Evolutionary conservation across 2,329 filamentous ascomycete genomes (phyloP).

Genomic region (Neopestalotiopsis sp.): DNA sequence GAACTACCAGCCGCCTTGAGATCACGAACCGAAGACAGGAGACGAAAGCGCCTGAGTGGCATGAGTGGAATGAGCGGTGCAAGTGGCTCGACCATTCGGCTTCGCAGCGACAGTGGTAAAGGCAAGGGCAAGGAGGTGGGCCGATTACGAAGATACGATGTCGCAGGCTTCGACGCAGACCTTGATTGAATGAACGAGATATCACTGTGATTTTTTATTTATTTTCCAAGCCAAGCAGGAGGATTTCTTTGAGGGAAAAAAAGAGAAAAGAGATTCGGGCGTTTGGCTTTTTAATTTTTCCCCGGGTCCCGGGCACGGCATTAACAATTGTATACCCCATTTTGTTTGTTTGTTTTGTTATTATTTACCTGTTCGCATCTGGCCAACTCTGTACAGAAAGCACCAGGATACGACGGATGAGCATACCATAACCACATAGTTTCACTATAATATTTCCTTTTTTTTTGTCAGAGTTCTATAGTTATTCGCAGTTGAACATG

Average conservation of each 20-base stretch:
- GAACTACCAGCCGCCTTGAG: conserved; percentile 10
- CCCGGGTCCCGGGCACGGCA: background rate
- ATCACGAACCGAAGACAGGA: conserved; percentile 18
- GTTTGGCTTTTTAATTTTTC: background rate
- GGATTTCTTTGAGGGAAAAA: background rate
- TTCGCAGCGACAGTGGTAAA: conserved; percentile 9
- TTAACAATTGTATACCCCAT: background rate
- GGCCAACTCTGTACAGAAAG: background rate
- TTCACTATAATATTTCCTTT: background rate
- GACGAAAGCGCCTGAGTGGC: conserved; percentile 16
- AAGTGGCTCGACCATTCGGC: conserved; percentile 5
- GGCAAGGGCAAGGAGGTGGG: background rate
- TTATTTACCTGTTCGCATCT: background rate
- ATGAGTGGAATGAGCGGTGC: conserved; percentile 13
- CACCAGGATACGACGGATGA: background rate
- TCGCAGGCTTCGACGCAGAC: conserved; percentile 16
- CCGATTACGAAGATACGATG: background rate
- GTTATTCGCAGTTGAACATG: background rate
- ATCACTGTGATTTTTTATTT: background rate
- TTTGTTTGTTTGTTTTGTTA: background rate
- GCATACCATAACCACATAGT: background rate
- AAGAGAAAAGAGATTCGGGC: background rate
- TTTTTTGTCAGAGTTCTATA: background rate
- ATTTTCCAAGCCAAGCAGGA: background rate
- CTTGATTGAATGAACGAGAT: conserved; percentile 15